Base-by-base conservation (phyloP, 345 rosid genomes). In the Melastoma malabathricum region DNA sequence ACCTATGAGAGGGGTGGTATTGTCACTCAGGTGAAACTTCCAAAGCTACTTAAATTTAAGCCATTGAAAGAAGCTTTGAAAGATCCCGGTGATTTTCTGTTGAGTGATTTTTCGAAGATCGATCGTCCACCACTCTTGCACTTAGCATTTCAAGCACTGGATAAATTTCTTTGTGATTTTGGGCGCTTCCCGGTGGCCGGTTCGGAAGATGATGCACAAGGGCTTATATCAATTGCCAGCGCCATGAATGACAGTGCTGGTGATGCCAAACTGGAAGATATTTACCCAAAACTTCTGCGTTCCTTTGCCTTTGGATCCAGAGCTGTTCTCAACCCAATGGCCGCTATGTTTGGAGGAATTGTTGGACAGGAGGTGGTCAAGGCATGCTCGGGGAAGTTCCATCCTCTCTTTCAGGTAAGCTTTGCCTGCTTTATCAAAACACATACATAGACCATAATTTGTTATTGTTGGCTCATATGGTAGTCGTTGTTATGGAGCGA, bases 321-420 rank as follows among this genome's bases (percentile, higher is more conserved):
- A 78, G 98, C 98, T 48, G 88, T 92, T 43, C 66, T 92, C 41
- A 92, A 92, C 72, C 98, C 98, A 22, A 92, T 92, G 97, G 98
- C 97, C 61, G 97, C 97, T 53, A 87, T 92, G 95, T 92, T 92
- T 69, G 98, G 98, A 47, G 98, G 98, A 51, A 72, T 92, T 59
- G 97, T 92, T 51, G 98, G 97, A 52, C 98, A 92, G 69, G 98
- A 92, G 61, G 86, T 88, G 79, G 86, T 92, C 48, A 92, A 92
- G 72, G 98, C 98, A 55, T 92, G 98, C 75, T 84, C 98, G 56
- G 95, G 94, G 55, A 92, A 92, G 72, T 92, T 92, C 52, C 97
- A 92, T 68, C 98, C 98, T 23, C 90, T 92, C 48, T 77, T 69
- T 65, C 98, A 92, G 97, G 98, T 84, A 41, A 39, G 50, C 54